phyloP scores from a whole-genome alignment of 2,329 filamentous ascomycete species.

The Pseudocercospora eumusae region DNA sequence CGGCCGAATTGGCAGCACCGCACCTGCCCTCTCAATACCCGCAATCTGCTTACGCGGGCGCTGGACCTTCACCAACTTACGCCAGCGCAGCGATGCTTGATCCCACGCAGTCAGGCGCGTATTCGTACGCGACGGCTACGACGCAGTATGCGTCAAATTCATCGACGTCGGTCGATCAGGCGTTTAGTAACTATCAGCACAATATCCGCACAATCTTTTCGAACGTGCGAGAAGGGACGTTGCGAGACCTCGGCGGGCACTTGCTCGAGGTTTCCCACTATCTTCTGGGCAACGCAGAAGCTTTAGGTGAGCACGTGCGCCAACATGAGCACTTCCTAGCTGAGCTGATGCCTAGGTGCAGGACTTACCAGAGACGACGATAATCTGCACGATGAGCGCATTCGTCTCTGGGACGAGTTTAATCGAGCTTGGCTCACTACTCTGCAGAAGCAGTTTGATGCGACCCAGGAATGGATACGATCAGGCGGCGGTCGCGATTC shows the following conservation, averaged over 20 bases:
- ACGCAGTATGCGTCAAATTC: slow-evolving; percentile 28
- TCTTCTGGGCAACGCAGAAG: slow-evolving; percentile 65
- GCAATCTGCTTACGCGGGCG: slow-evolving; percentile 60
- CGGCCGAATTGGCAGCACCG: slow-evolving; percentile 58
- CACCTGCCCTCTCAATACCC: slow-evolving; percentile 67
- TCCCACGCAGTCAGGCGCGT: slow-evolving; percentile 44
- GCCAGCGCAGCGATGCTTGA: slow-evolving; percentile 54
- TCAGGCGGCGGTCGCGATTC: slow-evolving; percentile 58
- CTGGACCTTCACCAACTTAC: slow-evolving; percentile 57
- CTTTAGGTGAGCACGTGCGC: slow-evolving; percentile 60
- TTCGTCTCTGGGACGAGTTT: slow-evolving; percentile 90
- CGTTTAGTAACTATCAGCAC: slow-evolving; percentile 64
- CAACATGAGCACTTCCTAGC: slow-evolving; percentile 40
- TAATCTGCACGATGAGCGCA: slow-evolving; percentile 69
- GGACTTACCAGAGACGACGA: slow-evolving; percentile 84
- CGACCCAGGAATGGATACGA: slow-evolving; percentile 62
- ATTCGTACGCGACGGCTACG: slow-evolving; percentile 28
- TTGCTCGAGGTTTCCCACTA: slow-evolving; percentile 66
- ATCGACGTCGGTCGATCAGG: slow-evolving; percentile 57
- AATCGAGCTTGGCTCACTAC: slow-evolving; percentile 88
- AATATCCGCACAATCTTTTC: slow-evolving; percentile 67
- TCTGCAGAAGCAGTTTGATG: slow-evolving; percentile 79
- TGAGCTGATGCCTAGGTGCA: slow-evolving; percentile 45
- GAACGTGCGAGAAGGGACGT: slow-evolving; percentile 63
- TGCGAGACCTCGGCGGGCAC: slow-evolving; percentile 60